Percentiles rank a stretch among this genome's conserved stretches.
Evolutionary conservation across 148 eudicot species (phyloP).

Genomic region (Camellia sinensis): DNA sequence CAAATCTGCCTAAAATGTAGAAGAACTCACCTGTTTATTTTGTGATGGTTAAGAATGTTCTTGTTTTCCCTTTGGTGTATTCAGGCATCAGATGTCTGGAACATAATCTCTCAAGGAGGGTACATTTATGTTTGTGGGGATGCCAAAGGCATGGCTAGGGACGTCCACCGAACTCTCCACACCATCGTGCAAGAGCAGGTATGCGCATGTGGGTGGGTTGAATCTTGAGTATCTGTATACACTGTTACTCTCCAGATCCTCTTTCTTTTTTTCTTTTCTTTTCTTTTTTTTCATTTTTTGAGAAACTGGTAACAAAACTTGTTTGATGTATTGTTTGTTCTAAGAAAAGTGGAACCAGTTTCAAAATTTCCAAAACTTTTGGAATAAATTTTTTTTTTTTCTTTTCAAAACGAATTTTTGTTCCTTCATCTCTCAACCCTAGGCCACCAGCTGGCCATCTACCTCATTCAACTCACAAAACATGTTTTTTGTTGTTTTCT

Average conservation of each 20-base stretch:
- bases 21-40: neutral
- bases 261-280: too few species aligned
- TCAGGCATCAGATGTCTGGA: conserved; percentile 49
- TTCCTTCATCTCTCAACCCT: too few species aligned
- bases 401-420: too few species aligned
- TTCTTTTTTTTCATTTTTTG: too few species aligned
- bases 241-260: neutral
- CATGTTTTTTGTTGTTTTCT: too few species aligned
- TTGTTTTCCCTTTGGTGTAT: neutral
- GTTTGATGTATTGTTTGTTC: too few species aligned
- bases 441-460: too few species aligned
- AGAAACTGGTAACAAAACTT: too few species aligned
- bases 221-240: neutral
- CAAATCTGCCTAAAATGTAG: neutral
- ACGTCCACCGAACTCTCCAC: conserved; percentile 92
- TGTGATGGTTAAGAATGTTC: neutral
- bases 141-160: conserved; percentile 99
- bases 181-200: conserved; percentile 94
- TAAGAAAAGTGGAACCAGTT: too few species aligned
- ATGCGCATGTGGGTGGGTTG: conserved; percentile 3
- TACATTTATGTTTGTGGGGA: conserved; percentile 93
- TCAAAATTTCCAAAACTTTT: too few species aligned
- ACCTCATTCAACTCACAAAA: too few species aligned
- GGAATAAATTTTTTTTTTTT: too few species aligned
- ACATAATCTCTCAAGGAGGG: conserved; percentile 72